Base-by-base conservation (phyloP, 1,139 yeast genomes). In the Casaregolazyma lundiana region DNA sequence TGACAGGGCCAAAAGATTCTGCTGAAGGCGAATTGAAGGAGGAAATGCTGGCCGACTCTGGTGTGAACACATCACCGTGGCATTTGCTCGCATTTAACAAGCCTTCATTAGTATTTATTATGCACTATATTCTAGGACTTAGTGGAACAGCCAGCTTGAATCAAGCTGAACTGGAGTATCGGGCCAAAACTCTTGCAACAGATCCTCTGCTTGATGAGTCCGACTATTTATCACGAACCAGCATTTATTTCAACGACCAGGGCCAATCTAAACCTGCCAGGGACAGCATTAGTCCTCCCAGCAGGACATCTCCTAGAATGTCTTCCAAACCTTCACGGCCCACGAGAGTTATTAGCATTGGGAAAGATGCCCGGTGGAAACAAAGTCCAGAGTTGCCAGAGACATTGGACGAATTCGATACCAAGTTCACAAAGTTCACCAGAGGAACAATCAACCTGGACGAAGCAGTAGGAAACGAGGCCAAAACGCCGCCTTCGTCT, bases 151-250 rank as follows among this genome's bases (percentile, higher is more conserved):
- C 43, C 11, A 11, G 37, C 6, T n/a, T 40, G 19, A 40, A 15
- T n/a, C 36, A 30, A 13, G 36, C 37, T 4, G n/a, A 19, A 8
- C 19, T 40, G 36, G 43, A 19, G 30, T 24, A 32, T 17, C 36
- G 21, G 18, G 21, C 16, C 3, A 5, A 11, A 16, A 40, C 43
- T 7, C 11, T 35, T 11, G 11, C 21, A 19, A 17, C 22, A 2
- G n/a, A 21, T 15, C 9, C 37, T 3, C 2, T 30, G 36, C 29
- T 16, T 19, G 43, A 20, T 13, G 16, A 17, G 4, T 24, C 18
- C 15, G 17, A 18, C 6, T 26, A 26, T 11, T 26, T 26, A 26
- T 9, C 15, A 5, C 32, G 6, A 11, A 26, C 15, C 13, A 26
- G 13, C 13, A 26, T 26, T 26, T 26, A 26, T 26, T 26, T 26